Evolutionary conservation across 225 moss, liverwort and hornwort genomes (phyloP).

Genomic region (Physcomitrium patens): DNA sequence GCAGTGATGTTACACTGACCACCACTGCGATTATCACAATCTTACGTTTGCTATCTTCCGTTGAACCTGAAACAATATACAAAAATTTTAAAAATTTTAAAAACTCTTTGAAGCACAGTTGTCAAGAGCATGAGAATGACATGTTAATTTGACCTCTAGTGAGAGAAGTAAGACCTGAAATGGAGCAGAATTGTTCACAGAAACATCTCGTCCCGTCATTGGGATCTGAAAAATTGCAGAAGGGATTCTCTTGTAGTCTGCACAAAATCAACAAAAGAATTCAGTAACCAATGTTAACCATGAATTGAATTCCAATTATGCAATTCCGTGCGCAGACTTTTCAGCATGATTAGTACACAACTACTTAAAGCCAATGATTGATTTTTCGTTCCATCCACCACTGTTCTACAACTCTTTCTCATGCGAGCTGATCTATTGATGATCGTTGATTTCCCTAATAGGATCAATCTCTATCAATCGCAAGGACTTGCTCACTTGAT

Average conservation of each 20-base stretch:
- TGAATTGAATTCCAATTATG: neutral
- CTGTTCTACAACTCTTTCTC: too few species aligned
- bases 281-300: neutral
- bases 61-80: too few species aligned
- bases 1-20: neutral
- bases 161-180: neutral
- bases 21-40: conserved; percentile 16
- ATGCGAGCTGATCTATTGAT: too few species aligned
- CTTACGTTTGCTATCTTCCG: neutral
- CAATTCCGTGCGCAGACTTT: neutral
- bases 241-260: conserved; percentile 37
- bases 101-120: too few species aligned
- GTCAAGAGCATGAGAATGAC: too few species aligned
- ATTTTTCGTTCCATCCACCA: too few species aligned
- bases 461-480: neutral
- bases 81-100: too few species aligned
- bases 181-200: conserved; percentile 19
- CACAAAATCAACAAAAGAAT: neutral
- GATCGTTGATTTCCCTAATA: too few species aligned
- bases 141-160: too few species aligned
- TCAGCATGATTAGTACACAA: too few species aligned
- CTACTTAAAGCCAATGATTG: too few species aligned
- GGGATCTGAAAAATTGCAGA: neutral
- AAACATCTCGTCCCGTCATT: conserved; percentile 11
- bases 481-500: conserved; percentile 22